Conservation (phyloP, 257 asterid species). For the Rubia yunnanensis region DNA sequence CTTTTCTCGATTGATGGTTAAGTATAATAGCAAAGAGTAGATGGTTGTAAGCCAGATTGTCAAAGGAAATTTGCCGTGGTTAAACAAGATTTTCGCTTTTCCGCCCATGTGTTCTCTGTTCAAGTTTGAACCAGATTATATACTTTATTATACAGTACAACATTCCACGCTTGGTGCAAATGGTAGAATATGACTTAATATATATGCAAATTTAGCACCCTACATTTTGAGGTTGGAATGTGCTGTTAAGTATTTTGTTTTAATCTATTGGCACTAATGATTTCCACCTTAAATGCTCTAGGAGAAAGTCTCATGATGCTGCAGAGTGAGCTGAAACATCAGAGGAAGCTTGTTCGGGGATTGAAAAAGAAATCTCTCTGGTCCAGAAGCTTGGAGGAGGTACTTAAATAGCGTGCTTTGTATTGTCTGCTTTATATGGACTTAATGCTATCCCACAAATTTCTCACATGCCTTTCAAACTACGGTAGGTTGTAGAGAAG, state of each 20-base stretch:
- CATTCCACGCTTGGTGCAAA: background rate
- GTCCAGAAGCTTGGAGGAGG: constrained; percentile 97
- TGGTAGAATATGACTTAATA: background rate
- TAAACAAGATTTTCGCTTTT: background rate
- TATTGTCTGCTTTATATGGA: background rate
- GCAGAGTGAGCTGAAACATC: constrained; percentile 86
- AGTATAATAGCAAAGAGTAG: background rate
- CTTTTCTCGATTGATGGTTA: background rate
- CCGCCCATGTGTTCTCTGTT: background rate
- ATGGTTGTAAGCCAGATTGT: background rate
- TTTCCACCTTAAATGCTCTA: constrained; percentile 12
- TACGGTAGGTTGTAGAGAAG: constrained; percentile 84
- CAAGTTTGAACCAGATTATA: background rate
- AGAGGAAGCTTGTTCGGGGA: constrained; percentile 72
- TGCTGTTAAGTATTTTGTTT: background rate
- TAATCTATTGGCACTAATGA: background rate
- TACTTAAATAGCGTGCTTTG: constrained; percentile 20
- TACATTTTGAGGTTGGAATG: background rate
- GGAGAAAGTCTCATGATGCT: constrained; percentile 82
- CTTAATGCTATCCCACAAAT: no score
- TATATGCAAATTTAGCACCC: background rate
- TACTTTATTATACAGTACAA: background rate
- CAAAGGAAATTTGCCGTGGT: background rate
- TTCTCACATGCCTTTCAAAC: constrained; percentile 11
- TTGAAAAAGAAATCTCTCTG: constrained; percentile 96